Evolutionary conservation across 495 filamentous ascomycete genomes (phyloP), one percentile per base, ranked within the genome.

Genomic region (Podospora pseudocomata): DNA sequence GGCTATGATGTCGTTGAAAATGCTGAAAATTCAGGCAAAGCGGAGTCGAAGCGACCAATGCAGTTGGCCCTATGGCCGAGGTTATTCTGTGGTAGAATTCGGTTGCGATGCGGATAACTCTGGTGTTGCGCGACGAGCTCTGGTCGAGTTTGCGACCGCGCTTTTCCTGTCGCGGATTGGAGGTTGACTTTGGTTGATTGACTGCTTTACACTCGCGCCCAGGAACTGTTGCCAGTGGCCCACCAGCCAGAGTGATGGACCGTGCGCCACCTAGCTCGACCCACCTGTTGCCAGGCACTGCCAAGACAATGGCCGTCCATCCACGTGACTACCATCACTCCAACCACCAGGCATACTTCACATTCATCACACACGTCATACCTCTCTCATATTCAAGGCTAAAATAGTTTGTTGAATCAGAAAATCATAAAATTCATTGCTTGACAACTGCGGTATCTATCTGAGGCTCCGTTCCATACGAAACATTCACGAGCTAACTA

Each of bases 121-220:
- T 64, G 65, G 65, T 61, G 71, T 75, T 65, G 67, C 71, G 71
- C 63, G 44, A 34, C 66, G 57, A 58, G 59, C 44, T 64, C 61
- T 68, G 70, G 68, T 68, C 57, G 60, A 73, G 70, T 76, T 72
- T 72, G 66, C 66, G 59, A 30, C 9, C 59, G 59, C 60, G 65
- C 55, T 56, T 58, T 66, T 69, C 67, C 69, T 69, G 68, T 71
- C 71, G 71, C 68, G 71, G 71, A 67, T 69, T 34, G 65, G 56
- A 61, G 59, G 59, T 61, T 61, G 20, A 61, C 23, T 30, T 61
- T 61, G 23, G 23, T 16, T 18, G 59, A 28, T 28, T 32, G 23
- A 18, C 16, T 16, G 11, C 23, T 23, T 32, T 5, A 49, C 39
- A 49, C 39, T 5, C 13, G 6, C 39, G 39, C 39, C 39, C 39